Percentiles rank a stretch among this genome's conserved stretches.
phyloP scores from a whole-genome alignment of 1,284 basidiomycete species.

The Athelia sp. region DNA sequence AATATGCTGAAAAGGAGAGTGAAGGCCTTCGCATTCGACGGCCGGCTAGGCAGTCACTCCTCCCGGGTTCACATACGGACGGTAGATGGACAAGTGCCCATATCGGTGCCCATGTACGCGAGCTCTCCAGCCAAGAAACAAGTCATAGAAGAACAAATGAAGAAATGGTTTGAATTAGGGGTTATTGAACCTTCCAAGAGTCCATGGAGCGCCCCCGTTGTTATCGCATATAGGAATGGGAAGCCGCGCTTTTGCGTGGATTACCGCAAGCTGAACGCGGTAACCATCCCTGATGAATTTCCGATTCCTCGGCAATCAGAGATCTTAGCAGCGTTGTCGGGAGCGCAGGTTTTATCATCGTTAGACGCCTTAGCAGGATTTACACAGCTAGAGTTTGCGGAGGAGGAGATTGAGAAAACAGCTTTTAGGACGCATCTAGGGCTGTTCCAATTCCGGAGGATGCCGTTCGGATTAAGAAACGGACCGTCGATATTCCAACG shows the following conservation, averaged over 20 bases:
- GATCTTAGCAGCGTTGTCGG: constrained; percentile 17
- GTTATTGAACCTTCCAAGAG: constrained; percentile 29
- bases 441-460: constrained; percentile 22
- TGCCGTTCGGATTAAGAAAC: constrained; percentile 27
- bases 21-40: constrained; percentile 21
- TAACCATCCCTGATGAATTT: constrained; percentile 20
- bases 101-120: constrained; percentile 20
- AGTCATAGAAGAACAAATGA: constrained; percentile 26
- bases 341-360: constrained; percentile 14
- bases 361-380: constrained; percentile 9
- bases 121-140: constrained; percentile 25
- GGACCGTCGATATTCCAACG: constrained; percentile 26
- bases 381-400: constrained; percentile 5
- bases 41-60: constrained; percentile 16
- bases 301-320: constrained; percentile 20
- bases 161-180: constrained; percentile 20
- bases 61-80: constrained; percentile 12
- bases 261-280: constrained; percentile 19
- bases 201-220: constrained; percentile 27
- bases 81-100: constrained; percentile 11
- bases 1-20: constrained; percentile 9
- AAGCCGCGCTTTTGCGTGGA: constrained; percentile 23
- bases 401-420: constrained; percentile 14
- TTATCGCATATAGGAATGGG: constrained; percentile 26
- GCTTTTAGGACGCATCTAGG: constrained; percentile 25